Base-by-base conservation (phyloP, 1,139 yeast genomes). In the Debaryomyces singareniensis region DNA sequence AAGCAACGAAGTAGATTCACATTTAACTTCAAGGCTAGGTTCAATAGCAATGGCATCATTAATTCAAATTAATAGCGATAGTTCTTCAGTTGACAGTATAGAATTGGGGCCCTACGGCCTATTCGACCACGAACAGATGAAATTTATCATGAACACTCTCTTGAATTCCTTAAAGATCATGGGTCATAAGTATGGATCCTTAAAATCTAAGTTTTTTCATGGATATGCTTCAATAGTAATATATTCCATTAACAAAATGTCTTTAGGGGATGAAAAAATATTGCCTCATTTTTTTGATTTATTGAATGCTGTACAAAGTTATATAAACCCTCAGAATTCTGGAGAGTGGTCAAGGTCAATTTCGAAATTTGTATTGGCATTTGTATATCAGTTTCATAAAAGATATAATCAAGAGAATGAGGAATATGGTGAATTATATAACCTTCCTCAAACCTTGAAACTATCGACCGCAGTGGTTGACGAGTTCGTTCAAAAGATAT, bases 261-360 rank as follows among this genome's bases (percentile, higher is more conserved):
- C 55, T 23, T 43, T 59, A 7, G 60, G 45, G 5, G 44, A 54
- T 4, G 68, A 58, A n/a, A 73, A 73, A 2, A 67, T 80, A 10
- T 50, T 83, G 41, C 72, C 66, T 9, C 61, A 69, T 25, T 45
- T 91, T 11, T 63, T 65, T 24, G 67, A 75, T 0, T 57, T 84
- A 25, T 47, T 81, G 16, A 78, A 78, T 38, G 78, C 95, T 0
- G 64, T 87, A n/a, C 81, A 76, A 40, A 84, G 96, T 22, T 85
- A 80, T 54, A 79, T 79, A 9, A 96, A 91, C 55, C 98, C 98
- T 4, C 87, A 97, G 1, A 89, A 89, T 50, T 57, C 69, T 13
- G 97, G 96, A 0, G 70, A 71, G 14, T 89, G 98, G 97, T 74
- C 94, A 1, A 58, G 72, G 26, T 66, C 82, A 5, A 73, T 91